Evolutionary conservation across 345 rosid species (phyloP).

Genomic region (Linum lewisii): DNA sequence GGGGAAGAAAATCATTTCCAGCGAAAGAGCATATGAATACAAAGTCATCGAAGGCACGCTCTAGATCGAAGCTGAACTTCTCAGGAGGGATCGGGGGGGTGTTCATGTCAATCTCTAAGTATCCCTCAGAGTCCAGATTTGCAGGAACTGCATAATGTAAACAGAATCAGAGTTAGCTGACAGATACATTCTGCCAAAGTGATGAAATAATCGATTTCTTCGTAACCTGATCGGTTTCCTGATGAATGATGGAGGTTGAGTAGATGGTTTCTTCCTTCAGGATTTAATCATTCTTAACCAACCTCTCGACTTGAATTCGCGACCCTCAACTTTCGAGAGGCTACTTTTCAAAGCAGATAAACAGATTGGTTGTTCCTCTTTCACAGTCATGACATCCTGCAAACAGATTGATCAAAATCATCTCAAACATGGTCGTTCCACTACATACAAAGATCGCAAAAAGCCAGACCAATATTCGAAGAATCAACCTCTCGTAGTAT

Average conservation of each 20-base stretch:
- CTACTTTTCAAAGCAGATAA: neutral
- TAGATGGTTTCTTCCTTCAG: neutral
- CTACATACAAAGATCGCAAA: too few relatives aligned
- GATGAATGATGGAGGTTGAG: neutral
- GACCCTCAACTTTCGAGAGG: neutral
- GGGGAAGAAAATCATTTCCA: conserved; percentile 29
- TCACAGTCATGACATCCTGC: neutral
- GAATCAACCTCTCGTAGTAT: conserved; percentile 21
- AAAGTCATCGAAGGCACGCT: conserved; percentile 17
- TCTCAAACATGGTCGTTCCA: neutral
- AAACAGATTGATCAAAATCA: neutral
- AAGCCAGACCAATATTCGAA: neutral
- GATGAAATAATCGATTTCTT: neutral
- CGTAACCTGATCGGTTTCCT: conserved; percentile 19
- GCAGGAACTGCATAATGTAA: conserved; percentile 14
- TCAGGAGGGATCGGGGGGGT: conserved; percentile 8
- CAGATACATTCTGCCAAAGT: neutral
- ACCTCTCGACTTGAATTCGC: neutral
- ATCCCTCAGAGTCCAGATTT: conserved; percentile 27
- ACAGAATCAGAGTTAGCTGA: neutral
- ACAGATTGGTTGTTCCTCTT: neutral
- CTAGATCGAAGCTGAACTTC: conserved; percentile 11
- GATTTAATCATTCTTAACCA: conserved; percentile 3
- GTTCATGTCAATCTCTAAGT: conserved; percentile 15
- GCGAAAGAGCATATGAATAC: conserved; percentile 22